phyloP scores from a whole-genome alignment of 2,329 filamentous ascomycete genomes.

The Penicillium crustosum region DNA sequence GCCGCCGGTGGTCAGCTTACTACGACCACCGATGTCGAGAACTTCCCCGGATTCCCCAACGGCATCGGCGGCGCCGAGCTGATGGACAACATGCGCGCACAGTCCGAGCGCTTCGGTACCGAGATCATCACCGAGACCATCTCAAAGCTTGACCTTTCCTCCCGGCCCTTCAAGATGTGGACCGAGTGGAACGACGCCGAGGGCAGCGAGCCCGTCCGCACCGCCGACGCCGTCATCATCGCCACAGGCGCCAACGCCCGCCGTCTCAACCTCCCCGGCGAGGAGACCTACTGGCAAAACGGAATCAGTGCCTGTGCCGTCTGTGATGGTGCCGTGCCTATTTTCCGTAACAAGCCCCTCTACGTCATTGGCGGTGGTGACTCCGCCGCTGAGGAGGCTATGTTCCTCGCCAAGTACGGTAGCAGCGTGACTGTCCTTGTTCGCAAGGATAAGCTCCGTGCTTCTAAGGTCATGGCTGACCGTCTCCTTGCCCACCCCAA shows the following conservation, averaged over 20 bases:
- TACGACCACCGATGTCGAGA: slow-evolving; percentile 97
- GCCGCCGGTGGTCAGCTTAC: slow-evolving; percentile 95
- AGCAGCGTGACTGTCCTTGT: slow-evolving; percentile 94
- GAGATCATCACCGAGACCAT: slow-evolving; percentile 92
- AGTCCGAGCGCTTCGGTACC: slow-evolving; percentile 90
- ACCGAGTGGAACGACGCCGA: slow-evolving; percentile 78
- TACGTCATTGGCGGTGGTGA: slow-evolving; percentile 97
- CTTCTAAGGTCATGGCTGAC: slow-evolving; percentile 88
- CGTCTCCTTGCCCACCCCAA: slow-evolving; percentile 81
- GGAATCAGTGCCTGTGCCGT: slow-evolving; percentile 96
- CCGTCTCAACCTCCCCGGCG: slow-evolving; percentile 77
- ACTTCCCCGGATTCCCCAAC: slow-evolving; percentile 92
- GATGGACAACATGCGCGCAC: slow-evolving; percentile 93
- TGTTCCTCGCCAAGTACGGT: slow-evolving; percentile 97
- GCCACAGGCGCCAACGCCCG: slow-evolving; percentile 92
- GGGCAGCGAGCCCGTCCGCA: slow-evolving; percentile 70
- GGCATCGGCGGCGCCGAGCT: slow-evolving; percentile 83
- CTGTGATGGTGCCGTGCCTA: slow-evolving; percentile 93
- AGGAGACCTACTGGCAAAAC: slow-evolving; percentile 96
- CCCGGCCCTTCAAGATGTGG: slow-evolving; percentile 87
- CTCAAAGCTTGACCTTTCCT: slow-evolving; percentile 77
- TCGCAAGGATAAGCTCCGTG: slow-evolving; percentile 79
- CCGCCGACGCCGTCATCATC: slow-evolving; percentile 88
- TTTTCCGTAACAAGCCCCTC: slow-evolving; percentile 94
- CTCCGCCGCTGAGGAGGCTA: slow-evolving; percentile 93